Evolutionary conservation across 768 basidiomycete genomes (phyloP).

Genomic region (Serendipita vermifera): DNA sequence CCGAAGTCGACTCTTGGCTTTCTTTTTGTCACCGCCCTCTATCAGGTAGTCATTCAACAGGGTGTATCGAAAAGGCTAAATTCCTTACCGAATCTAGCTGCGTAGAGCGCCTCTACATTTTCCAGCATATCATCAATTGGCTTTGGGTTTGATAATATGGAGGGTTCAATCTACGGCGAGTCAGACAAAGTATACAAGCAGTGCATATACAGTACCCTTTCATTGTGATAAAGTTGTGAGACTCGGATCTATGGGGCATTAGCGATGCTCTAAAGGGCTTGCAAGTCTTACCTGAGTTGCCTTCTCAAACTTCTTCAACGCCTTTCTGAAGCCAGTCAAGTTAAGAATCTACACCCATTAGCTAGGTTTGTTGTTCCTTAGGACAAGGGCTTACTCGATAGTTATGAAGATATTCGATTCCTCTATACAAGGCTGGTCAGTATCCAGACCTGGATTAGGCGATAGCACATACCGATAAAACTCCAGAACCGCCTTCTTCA

Average conservation of each 20-base stretch:
- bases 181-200: background rate
- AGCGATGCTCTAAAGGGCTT: too few relatives aligned
- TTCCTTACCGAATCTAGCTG: slow-evolving; percentile 57
- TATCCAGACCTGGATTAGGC: too few relatives aligned
- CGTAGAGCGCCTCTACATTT: slow-evolving; percentile 66
- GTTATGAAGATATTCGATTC: slow-evolving; percentile 72
- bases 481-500: slow-evolving; percentile 73
- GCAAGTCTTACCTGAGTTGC: slow-evolving; percentile 47
- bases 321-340: slow-evolving; percentile 78
- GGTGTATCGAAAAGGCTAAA: background rate
- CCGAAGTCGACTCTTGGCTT: slow-evolving; percentile 55
- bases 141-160: slow-evolving; percentile 52
- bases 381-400: slow-evolving; percentile 51
- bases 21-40: slow-evolving; percentile 67
- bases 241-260: slow-evolving; percentile 43
- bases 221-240: slow-evolving; percentile 65
- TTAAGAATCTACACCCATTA: slow-evolving; percentile 51
- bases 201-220: slow-evolving; percentile 40
- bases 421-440: slow-evolving; percentile 35
- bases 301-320: slow-evolving; percentile 77
- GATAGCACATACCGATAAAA: slow-evolving; percentile 60
- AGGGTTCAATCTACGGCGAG: slow-evolving; percentile 45
- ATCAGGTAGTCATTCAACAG: slow-evolving; percentile 10
- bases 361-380: background rate
- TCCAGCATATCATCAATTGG: slow-evolving; percentile 53